Base-by-base conservation (phyloP, 2,329 filamentous ascomycete species). In the Diaporthe amygdali region DNA sequence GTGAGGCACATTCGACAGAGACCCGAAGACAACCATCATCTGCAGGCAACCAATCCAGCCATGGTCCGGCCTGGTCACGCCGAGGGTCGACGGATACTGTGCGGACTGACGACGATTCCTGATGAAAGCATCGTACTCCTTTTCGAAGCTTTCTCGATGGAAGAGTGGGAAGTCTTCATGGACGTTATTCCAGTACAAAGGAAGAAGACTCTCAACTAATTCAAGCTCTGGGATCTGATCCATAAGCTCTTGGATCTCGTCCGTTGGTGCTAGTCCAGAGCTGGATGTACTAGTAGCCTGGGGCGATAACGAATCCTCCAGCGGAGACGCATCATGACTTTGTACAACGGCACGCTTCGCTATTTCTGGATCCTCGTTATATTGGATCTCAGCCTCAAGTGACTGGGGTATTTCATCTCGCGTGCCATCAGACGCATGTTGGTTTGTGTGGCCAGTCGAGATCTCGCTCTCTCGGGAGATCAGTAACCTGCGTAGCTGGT, bases 401-500 rank as follows among this genome's bases (percentile, higher is more conserved):
- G 6, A 27, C 59, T 37, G 59, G 12, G 59, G 9, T 9, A 15
- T 30, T 9, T 5, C 22, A 8, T 15, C n/a, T 7, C 20, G 20
- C 1, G 12, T 27, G n/a, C 41, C 41, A 22, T 49, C 59, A 37
- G 59, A 4, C 6, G 41, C 34, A 14, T 22, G 12, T 2, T 49
- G 59, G 41, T 5, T n/a, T 3, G 30, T 37, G n/a, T 6, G 10
- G 25, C 41, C 8, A 1, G 59, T 22, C 17, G 59, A 49, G 15
- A n/a, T 25, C 44, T 49, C 44, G 8, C 30, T 15, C 6, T 64
- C 59, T 64, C 59, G 27, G 5, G 59, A 64, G 44, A 64, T 64
- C 7, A 64, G 41, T 6, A 64, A 22, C n/a, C 59, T 44, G 30
- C 81, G 78, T 1, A 82, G 76, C 66, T 82, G 77, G 2, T 78